Conservation (phyloP, 129 eudicot species). For the Silybum marianum region DNA sequence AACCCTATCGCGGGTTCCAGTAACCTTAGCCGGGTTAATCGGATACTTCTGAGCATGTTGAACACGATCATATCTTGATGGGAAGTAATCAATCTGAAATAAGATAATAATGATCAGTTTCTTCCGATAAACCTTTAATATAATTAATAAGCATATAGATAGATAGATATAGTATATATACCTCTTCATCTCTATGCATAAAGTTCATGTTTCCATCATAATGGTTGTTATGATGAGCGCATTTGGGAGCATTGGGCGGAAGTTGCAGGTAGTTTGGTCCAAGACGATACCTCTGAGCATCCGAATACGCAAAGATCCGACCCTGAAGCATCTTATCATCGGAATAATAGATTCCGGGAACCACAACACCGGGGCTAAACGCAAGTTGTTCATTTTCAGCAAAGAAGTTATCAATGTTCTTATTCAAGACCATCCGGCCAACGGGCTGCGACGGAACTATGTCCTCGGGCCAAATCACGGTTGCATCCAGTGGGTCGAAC, state of each 20-base stretch:
- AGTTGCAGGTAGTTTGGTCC: constrained; percentile 80
- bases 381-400: constrained; percentile 78
- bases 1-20: constrained; percentile 74
- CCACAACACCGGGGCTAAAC: constrained; percentile 71
- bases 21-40: constrained; percentile 47
- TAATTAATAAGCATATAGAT: background rate
- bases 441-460: constrained; percentile 74
- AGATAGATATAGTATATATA: constrained; percentile 1
- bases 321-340: constrained; percentile 83
- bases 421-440: constrained; percentile 77
- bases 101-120: background rate
- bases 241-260: constrained; percentile 81
- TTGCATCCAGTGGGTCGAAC: constrained; percentile 79
- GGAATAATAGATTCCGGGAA: constrained; percentile 72
- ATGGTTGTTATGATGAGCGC: constrained; percentile 77
- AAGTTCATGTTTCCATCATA: constrained; percentile 79
- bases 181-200: constrained; percentile 87
- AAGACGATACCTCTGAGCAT: constrained; percentile 80
- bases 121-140: background rate
- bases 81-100: constrained; percentile 67
- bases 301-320: constrained; percentile 70
- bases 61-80: constrained; percentile 70
- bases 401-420: constrained; percentile 84
- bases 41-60: constrained; percentile 77
- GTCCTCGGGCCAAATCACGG: constrained; percentile 83